Percentiles rank a stretch among this genome's conserved stretches.
Evolutionary conservation across 2,329 filamentous ascomycete species (phyloP).

Genomic region (Nectriaceae sp.): DNA sequence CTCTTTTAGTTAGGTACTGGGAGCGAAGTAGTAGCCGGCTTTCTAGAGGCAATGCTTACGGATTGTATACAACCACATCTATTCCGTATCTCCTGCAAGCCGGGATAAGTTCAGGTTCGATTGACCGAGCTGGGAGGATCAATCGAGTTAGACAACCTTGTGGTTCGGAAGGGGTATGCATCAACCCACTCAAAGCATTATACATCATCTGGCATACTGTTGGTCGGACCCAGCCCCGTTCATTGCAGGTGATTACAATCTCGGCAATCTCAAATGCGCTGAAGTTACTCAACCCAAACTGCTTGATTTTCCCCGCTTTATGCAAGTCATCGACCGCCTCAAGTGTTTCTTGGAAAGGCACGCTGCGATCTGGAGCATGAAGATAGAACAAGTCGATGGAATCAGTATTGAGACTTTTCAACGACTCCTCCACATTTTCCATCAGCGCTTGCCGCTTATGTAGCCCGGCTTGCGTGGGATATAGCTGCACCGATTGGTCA

Average conservation of each 20-base stretch:
- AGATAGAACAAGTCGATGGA: conserved; percentile 27
- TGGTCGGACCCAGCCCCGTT: conserved; percentile 79
- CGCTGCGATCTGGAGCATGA: conserved; percentile 54
- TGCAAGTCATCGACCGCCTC: conserved; percentile 78
- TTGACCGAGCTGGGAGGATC: conserved; percentile 53
- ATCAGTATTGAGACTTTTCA: not conserved
- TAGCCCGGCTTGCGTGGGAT: not conserved
- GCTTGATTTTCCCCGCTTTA: conserved; percentile 82
- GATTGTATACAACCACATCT: conserved; percentile 81
- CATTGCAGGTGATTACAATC: conserved; percentile 75
- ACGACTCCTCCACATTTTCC: not conserved
- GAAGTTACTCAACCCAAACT: conserved; percentile 80
- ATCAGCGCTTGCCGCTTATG: not conserved
- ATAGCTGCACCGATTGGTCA: conserved; percentile 51
- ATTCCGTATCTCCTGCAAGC: conserved; percentile 75
- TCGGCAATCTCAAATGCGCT: conserved; percentile 88
- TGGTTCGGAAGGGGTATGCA: not conserved
- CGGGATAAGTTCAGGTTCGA: conserved; percentile 74
- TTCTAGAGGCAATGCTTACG: conserved; percentile 34
- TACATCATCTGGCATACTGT: conserved; percentile 90
- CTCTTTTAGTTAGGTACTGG: not conserved
- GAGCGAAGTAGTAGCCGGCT: not conserved
- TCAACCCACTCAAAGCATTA: conserved; percentile 62
- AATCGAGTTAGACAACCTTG: not conserved
- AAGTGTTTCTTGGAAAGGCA: conserved; percentile 79